Percentiles rank a stretch among this genome's conserved stretches.
These are phyloP conservation scores for Exophiala phaeomuriformis DNA, from an alignment of 2,329 filamentous ascomycete genomes.

Conservation along the genomic window DNA sequence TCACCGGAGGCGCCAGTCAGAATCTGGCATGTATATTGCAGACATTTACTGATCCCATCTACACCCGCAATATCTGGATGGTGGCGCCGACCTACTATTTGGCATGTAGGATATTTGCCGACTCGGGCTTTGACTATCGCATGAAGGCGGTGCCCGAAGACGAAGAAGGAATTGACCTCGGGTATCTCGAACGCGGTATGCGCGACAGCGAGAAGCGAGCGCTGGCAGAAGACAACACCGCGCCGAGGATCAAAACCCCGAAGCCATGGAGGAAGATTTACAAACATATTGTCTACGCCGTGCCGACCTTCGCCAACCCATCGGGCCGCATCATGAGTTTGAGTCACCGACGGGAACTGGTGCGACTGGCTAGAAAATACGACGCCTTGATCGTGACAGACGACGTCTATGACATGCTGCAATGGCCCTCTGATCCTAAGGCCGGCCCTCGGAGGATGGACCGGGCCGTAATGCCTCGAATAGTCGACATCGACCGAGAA, in stretches of 20 bases:
- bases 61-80: conserved; percentile 71
- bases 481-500: conserved; percentile 69
- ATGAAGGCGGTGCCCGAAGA: conserved; percentile 69
- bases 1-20: conserved; percentile 80
- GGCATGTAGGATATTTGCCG: conserved; percentile 77
- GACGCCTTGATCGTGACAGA: conserved; percentile 80
- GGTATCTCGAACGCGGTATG: conserved; percentile 48
- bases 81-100: conserved; percentile 77
- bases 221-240: conserved; percentile 32
- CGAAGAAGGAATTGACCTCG: conserved; percentile 66
- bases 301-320: conserved; percentile 84
- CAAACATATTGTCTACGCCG: conserved; percentile 78
- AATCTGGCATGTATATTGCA: conserved; percentile 69
- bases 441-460: conserved; percentile 26
- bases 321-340: conserved; percentile 75
- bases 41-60: conserved; percentile 70
- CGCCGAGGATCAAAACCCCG: conserved; percentile 50
- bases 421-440: conserved; percentile 54
- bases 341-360: conserved; percentile 57
- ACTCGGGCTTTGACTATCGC: conserved; percentile 63
- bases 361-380: conserved; percentile 67
- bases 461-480: conserved; percentile 54
- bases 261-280: conserved; percentile 67
- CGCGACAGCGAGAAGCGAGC: conserved; percentile 43
- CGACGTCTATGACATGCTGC: conserved; percentile 90